phyloP scores from a whole-genome alignment of 805 yeast genomes.

The Zygosaccharomyces rouxii region DNA sequence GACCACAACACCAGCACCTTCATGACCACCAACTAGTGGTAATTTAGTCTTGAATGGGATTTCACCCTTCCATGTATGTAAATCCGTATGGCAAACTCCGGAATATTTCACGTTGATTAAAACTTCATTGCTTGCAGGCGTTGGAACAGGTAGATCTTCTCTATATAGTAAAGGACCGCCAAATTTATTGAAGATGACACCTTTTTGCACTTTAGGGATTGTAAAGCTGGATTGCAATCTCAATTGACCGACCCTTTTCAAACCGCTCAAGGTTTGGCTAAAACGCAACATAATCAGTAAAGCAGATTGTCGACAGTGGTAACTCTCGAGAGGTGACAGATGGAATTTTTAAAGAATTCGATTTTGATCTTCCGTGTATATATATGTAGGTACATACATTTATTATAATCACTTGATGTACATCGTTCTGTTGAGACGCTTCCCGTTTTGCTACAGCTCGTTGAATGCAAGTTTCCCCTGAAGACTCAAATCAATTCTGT shows the following conservation, averaged over 20 bases:
- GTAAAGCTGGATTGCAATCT: constrained; percentile 21
- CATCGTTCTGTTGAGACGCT: neutral
- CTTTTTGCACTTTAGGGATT: constrained; percentile 48
- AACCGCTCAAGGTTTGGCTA: neutral
- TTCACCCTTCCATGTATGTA: constrained; percentile 66
- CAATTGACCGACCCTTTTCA: neutral
- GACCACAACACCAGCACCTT: constrained; percentile 64
- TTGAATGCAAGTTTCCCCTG: neutral
- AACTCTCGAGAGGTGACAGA: neutral
- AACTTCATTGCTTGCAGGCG: constrained; percentile 53
- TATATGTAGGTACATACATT: too few relatives aligned
- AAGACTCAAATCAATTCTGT: too few relatives aligned
- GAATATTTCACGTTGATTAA: constrained; percentile 57
- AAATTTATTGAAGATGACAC: constrained; percentile 45
- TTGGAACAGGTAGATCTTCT: constrained; percentile 52
- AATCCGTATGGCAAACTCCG: constrained; percentile 63
- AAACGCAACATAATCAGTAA: neutral
- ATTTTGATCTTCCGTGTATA: too few relatives aligned
- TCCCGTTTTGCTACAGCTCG: neutral
- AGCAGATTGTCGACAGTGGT: neutral
- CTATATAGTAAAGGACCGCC: constrained; percentile 45
- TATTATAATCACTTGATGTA: neutral
- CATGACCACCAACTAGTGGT: constrained; percentile 64
- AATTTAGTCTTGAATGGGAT: constrained; percentile 56
- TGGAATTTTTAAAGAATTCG: neutral